Percentiles rank a stretch among this genome's conserved stretches.
Conservation (phyloP, 2,329 filamentous ascomycete genomes). For the Monosporascus sp. region DNA sequence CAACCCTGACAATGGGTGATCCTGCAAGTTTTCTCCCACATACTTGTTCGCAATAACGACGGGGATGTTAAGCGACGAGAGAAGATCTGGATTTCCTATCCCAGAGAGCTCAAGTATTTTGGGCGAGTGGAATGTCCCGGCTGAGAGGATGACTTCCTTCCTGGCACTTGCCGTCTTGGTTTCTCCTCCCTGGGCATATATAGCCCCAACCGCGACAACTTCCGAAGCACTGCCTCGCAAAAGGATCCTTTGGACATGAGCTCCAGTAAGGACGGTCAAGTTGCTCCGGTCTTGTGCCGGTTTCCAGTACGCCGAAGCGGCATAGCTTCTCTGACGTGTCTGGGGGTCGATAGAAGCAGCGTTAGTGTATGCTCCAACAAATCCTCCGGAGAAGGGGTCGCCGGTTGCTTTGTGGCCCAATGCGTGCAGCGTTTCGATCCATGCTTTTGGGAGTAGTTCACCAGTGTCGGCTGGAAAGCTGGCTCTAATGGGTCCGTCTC, state of each 20-base stretch:
- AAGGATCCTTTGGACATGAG: background rate
- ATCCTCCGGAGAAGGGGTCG: background rate
- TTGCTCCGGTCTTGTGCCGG: background rate
- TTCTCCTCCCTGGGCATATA: background rate
- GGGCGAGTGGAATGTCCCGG: background rate
- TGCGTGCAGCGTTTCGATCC: background rate
- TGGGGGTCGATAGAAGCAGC: background rate
- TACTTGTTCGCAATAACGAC: background rate
- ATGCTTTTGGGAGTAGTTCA: background rate
- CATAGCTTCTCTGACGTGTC: background rate
- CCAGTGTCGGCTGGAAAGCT: background rate
- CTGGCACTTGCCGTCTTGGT: background rate
- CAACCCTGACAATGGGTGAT: background rate
- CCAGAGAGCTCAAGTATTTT: background rate
- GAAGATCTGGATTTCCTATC: background rate
- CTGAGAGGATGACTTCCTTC: background rate
- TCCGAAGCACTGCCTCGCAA: background rate
- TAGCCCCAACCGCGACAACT: background rate
- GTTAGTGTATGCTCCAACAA: background rate
- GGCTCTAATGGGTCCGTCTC: background rate
- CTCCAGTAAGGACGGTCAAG: background rate
- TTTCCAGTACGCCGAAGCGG: background rate
- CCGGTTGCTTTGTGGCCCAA: background rate
- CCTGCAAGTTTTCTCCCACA: background rate
- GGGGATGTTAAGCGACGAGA: background rate